phyloP scores from a whole-genome alignment of 2,329 filamentous ascomycete species.

The Cercospora brassicicola region DNA sequence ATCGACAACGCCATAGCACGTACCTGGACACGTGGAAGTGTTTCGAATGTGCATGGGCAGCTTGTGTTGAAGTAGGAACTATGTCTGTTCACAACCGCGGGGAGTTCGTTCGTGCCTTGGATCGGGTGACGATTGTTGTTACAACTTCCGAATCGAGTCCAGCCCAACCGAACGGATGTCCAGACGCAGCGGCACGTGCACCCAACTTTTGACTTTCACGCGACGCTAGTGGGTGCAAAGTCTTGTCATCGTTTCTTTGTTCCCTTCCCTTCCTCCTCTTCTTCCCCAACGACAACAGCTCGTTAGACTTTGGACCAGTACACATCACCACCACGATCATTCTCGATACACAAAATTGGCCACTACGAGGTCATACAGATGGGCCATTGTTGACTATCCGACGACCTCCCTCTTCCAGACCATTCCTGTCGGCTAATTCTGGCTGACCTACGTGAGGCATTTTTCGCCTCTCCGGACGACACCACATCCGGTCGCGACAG shows the following conservation, averaged over 20 bases:
- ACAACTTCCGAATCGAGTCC: background rate
- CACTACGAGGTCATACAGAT: constrained; percentile 15
- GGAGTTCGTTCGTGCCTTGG: background rate
- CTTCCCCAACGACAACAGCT: constrained; percentile 22
- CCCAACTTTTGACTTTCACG: background rate
- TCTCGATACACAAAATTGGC: background rate
- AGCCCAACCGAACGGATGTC: background rate
- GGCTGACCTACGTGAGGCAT: constrained; percentile 26
- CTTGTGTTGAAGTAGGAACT: background rate
- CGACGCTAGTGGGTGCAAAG: constrained; percentile 6
- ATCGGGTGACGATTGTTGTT: background rate
- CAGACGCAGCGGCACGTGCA: background rate
- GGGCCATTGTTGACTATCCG: constrained; percentile 28
- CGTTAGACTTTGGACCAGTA: constrained; percentile 10
- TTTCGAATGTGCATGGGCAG: background rate
- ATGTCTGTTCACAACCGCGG: background rate
- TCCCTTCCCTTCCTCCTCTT: constrained; percentile 3
- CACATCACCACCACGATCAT: constrained; percentile 4
- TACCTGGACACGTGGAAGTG: background rate
- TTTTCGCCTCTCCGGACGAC: constrained; percentile 18
- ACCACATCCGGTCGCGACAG: constrained; percentile 25
- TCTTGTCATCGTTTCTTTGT: constrained; percentile 11
- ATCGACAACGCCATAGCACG: background rate
- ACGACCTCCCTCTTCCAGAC: constrained; percentile 8
- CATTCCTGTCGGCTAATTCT: constrained; percentile 19